phyloP scores from a whole-genome alignment of 345 rosid genomes.

The Sapria himalayana region DNA sequence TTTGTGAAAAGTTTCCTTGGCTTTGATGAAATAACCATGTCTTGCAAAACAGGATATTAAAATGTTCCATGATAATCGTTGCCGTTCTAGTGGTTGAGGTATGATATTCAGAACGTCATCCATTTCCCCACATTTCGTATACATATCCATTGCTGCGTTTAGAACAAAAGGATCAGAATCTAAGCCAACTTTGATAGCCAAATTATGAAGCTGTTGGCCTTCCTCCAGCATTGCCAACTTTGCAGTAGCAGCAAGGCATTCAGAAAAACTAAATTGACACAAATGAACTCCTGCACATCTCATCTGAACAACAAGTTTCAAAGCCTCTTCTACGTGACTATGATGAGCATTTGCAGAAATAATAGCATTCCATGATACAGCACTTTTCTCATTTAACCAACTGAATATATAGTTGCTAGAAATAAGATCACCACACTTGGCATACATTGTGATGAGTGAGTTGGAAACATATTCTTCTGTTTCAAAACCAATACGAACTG shows the following conservation, averaged over 20 bases:
- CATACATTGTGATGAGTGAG: conserved; percentile 69
- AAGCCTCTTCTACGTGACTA: conserved; percentile 43
- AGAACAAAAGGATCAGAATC: conserved; percentile 31
- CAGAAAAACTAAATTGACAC: conserved; percentile 64
- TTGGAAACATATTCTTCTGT: conserved; percentile 33
- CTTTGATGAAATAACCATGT: conserved; percentile 44
- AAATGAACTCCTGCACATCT: conserved; percentile 26
- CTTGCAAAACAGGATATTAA: conserved; percentile 61
- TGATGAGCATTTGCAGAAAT: conserved; percentile 58
- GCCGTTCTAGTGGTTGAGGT: conserved; percentile 22
- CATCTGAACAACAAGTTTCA: conserved; percentile 39
- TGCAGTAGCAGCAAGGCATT: conserved; percentile 60
- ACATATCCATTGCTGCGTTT: conserved; percentile 74
- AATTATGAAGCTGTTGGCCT: conserved; percentile 58
- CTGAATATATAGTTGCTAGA: conserved; percentile 33
- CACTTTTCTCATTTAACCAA: conserved; percentile 18
- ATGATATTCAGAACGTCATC: conserved; percentile 31
- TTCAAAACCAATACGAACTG: conserved; percentile 38
- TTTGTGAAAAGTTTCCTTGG: conserved; percentile 47
- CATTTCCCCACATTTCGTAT: conserved; percentile 71
- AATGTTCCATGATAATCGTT: conserved; percentile 66
- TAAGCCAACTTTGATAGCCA: conserved; percentile 45
- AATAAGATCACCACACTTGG: conserved; percentile 52
- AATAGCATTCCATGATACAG: conserved; percentile 58
- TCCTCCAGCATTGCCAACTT: conserved; percentile 64